Percentiles rank a stretch among this genome's conserved stretches.
These are phyloP conservation scores for Neckera pumila DNA, from an alignment of 225 moss, liverwort and hornwort genomes.

Conservation along the genomic window DNA sequence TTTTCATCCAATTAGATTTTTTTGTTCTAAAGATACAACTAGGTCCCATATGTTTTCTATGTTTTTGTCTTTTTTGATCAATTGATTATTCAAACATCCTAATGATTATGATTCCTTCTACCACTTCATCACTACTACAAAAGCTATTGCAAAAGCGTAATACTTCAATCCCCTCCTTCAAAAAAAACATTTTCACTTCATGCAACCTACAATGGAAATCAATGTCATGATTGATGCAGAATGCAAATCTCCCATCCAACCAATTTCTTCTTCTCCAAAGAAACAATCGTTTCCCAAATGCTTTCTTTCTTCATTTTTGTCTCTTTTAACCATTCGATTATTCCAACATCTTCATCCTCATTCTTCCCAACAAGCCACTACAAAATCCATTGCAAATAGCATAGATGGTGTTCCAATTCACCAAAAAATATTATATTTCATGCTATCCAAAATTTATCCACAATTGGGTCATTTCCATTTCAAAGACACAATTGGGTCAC, in stretches of 20 bases:
- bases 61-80: background rate
- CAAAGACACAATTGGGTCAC: background rate
- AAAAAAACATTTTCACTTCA: background rate
- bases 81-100: background rate
- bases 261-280: background rate
- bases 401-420: too few relatives aligned
- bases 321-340: background rate
- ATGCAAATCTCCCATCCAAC: background rate
- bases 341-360: background rate
- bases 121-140: rapidly evolving
- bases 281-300: rapidly evolving
- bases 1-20: background rate
- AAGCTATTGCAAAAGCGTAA: background rate
- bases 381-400: background rate
- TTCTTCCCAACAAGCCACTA: too few relatives aligned
- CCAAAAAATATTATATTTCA: background rate
- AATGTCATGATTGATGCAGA: background rate
- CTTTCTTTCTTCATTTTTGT: background rate
- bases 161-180: background rate
- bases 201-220: background rate
- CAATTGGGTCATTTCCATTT: background rate
- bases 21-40: rapidly evolving
- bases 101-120: background rate
- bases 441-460: background rate
- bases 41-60: background rate